phyloP scores from a whole-genome alignment of 2,329 filamentous ascomycete species.

The Penicillium sp. region DNA sequence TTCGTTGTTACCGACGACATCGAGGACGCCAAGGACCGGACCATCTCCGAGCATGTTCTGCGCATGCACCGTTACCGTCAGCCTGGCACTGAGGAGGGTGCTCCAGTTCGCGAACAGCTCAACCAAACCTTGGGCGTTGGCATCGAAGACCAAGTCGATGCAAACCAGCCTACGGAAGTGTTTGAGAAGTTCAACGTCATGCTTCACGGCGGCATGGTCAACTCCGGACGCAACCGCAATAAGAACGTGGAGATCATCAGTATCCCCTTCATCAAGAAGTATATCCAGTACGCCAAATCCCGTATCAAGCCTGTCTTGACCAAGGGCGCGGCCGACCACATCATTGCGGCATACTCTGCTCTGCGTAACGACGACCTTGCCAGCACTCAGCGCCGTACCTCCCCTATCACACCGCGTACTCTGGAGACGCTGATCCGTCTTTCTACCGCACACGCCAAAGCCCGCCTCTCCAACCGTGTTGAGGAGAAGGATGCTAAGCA shows the following conservation, averaged over 20 bases:
- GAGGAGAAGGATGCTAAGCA: conserved; percentile 86
- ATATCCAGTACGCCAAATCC: conserved; percentile 96
- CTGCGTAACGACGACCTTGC: conserved; percentile 95
- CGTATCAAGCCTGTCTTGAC: conserved; percentile 87
- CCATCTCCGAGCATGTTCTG: conserved; percentile 93
- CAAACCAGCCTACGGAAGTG: conserved; percentile 77
- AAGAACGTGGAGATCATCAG: conserved; percentile 85
- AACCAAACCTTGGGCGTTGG: conserved; percentile 86
- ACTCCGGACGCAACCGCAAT: conserved; percentile 69
- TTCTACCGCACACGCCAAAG: conserved; percentile 92
- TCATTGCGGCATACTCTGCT: conserved; percentile 86
- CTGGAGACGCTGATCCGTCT: conserved; percentile 98
- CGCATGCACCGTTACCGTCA: conserved; percentile 97
- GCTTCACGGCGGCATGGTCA: conserved; percentile 90
- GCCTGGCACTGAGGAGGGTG: conserved; percentile 89
- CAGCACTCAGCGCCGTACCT: conserved; percentile 89
- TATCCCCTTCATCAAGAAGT: conserved; percentile 99
- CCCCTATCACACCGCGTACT: conserved; percentile 94
- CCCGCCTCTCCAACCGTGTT: conserved; percentile 81
- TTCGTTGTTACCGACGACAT: conserved; percentile 99
- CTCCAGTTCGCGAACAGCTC: conserved; percentile 85
- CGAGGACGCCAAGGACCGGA: conserved; percentile 85
- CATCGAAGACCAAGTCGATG: conserved; percentile 71
- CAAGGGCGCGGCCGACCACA: conserved; percentile 87
- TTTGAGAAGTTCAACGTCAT: conserved; percentile 97